These are phyloP conservation scores for Ogataea pini DNA, from an alignment of 805 yeast genomes.

Conservation along the genomic window DNA sequence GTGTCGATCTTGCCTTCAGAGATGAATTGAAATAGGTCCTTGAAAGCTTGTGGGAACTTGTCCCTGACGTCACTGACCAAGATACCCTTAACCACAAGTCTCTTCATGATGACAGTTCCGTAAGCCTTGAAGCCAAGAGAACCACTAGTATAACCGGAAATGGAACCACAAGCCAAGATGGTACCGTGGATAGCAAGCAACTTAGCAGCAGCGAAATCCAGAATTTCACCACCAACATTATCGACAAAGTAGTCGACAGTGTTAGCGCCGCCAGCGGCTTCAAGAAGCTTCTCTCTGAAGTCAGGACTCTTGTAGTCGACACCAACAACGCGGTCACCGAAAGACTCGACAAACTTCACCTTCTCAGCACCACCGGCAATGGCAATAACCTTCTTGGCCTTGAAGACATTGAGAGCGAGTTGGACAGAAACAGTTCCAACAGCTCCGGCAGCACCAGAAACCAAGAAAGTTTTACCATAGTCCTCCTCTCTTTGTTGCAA, in stretches of 20 bases:
- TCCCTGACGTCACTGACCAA: conserved; percentile 46
- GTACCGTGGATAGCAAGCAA: conserved; percentile 33
- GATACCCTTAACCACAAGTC: conserved; percentile 55
- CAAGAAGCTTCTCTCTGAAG: conserved; percentile 38
- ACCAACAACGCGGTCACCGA: conserved; percentile 37
- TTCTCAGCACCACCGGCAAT: conserved; percentile 63
- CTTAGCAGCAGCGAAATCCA: conserved; percentile 45
- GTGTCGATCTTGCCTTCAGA: conserved; percentile 43
- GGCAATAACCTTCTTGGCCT: conserved; percentile 58
- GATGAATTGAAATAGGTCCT: conserved; percentile 39
- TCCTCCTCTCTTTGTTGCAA: conserved; percentile 32
- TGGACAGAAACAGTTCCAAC: conserved; percentile 64
- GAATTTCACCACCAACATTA: conserved; percentile 62
- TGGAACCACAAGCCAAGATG: conserved; percentile 64
- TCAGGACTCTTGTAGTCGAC: conserved; percentile 52
- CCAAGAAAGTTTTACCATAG: conserved; percentile 45
- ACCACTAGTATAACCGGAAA: conserved; percentile 54
- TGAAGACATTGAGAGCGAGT: conserved; percentile 52
- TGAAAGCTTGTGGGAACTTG: conserved; percentile 41
- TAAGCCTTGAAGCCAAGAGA: conserved; percentile 38
- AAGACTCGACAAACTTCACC: conserved; percentile 50
- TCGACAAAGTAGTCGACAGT: conserved; percentile 55
- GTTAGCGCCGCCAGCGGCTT: conserved; percentile 47
- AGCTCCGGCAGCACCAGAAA: conserved; percentile 75
- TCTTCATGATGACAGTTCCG: conserved; percentile 44